Base-by-base conservation (phyloP, 1,139 yeast species). In the Candida mesenterica region DNA sequence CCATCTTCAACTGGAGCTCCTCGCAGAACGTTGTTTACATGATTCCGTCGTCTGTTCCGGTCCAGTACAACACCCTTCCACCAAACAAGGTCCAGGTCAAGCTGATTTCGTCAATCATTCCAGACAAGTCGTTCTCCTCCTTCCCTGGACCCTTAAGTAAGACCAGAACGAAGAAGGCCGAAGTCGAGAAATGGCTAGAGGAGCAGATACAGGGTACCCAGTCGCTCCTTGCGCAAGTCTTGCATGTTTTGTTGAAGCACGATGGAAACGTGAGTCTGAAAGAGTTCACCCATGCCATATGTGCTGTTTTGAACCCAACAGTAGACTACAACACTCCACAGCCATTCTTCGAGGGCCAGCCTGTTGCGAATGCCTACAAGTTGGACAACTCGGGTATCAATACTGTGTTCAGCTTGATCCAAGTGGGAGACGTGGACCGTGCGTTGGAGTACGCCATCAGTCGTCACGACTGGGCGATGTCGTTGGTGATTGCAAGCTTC, bases 401-500 rank as follows among this genome's bases (percentile, higher is more conserved):
- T 32, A 49, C 57, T 13, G 61, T 66, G 1, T 68, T 68, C 44
- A 47, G 53, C 19, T 52, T 65, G 37, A 42, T 85, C 34, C 83
- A 79, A 51, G 54, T 62, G 2, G 97, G 97, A 1, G 71, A 80
- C 38, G 73, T 79, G 16, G 79, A 76, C 15, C 74, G 70, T 3
- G 97, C 96, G 0, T 61, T 89, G 36, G 68, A 75, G 19, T 65
- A 68, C 39, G 78, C 94, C 1, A 57, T 88, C 22, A 69, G 75
- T 2, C 74, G 76, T 39, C 76, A 79, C 10, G 86, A 87, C 44
- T 89, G 89, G 85, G 79, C 95, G 0, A 69, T 89, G 55, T 85
- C 96, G 0, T 57, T 90, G 38, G 59, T 88, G 27, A 65, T 90
- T 38, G 82, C 95, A 1, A 75, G 82, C 40, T 61, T 86, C 12